A percentile compares a stretch with the other conserved stretches of the same genome.
These are phyloP conservation scores for Trametes versicolor DNA, from an alignment of 1,284 basidiomycete genomes.

Conservation along the genomic window DNA sequence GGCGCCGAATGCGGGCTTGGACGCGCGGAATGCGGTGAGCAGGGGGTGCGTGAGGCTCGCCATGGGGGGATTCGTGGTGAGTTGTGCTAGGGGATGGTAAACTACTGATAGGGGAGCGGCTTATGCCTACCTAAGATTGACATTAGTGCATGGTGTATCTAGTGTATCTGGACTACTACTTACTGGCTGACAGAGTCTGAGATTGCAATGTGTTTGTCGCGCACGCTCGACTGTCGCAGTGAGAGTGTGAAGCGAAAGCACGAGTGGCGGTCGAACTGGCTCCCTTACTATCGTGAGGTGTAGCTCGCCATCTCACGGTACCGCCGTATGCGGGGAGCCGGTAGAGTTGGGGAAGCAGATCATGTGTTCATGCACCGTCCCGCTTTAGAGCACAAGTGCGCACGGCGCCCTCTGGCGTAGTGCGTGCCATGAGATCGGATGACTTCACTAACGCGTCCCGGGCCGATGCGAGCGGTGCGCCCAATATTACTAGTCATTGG, in stretches of 20 bases:
- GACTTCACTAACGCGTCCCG: neutral
- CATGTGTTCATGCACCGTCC: conserved; percentile 6
- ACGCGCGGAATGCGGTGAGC: conserved; percentile 42
- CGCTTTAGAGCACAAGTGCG: neutral
- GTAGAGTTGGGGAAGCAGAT: conserved; percentile 9
- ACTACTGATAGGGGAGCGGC: no score
- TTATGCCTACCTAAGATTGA: neutral
- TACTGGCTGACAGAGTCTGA: neutral
- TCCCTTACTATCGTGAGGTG: neutral
- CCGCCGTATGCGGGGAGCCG: conserved; percentile 11
- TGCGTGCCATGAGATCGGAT: neutral
- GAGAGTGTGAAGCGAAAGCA: neutral
- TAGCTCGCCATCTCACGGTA: neutral
- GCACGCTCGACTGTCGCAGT: neutral
- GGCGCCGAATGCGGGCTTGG: conserved; percentile 66
- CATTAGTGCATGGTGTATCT: no score
- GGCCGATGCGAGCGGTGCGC: no score
- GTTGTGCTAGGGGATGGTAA: neutral
- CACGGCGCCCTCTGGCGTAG: neutral
- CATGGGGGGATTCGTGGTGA: neutral
- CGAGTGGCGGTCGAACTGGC: neutral
- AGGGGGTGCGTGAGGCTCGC: conserved; percentile 39
- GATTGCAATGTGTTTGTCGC: no score
- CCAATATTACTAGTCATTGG: no score
- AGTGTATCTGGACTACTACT: neutral